Evolutionary conservation across 2,329 filamentous ascomycete genomes (phyloP).

Genomic region (Pseudopyrenochaeta lycopersici): DNA sequence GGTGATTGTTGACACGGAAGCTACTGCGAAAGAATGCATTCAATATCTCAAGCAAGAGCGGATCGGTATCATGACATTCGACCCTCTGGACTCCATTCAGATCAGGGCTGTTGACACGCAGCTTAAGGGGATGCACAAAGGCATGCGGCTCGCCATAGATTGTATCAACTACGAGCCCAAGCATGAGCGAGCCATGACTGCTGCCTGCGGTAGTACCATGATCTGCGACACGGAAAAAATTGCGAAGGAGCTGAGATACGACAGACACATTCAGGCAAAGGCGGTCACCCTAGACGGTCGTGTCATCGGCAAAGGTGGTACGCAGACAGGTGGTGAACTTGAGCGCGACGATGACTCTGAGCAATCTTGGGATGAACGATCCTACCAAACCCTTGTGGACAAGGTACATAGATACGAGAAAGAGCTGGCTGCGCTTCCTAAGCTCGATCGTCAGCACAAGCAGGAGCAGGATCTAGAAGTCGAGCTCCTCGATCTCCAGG

Average conservation of each 20-base stretch:
- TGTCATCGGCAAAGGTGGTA: slow-evolving; percentile 93
- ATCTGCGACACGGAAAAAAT: slow-evolving; percentile 89
- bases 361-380: slow-evolving; percentile 87
- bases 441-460: slow-evolving; percentile 75
- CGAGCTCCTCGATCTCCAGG: slow-evolving; percentile 81
- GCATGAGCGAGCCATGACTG: slow-evolving; percentile 90
- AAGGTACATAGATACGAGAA: slow-evolving; percentile 78
- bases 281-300: slow-evolving; percentile 95
- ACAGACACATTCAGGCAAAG: slow-evolving; percentile 85
- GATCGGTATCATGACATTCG: slow-evolving; percentile 88
- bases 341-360: slow-evolving; percentile 71
- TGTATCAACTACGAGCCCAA: slow-evolving; percentile 92
- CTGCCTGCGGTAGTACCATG: slow-evolving; percentile 93
- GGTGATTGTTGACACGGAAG: slow-evolving; percentile 93
- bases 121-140: slow-evolving; percentile 86
- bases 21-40: slow-evolving; percentile 92
- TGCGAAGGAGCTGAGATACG: slow-evolving; percentile 89
- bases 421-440: slow-evolving; percentile 82
- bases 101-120: slow-evolving; percentile 90
- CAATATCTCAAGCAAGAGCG: slow-evolving; percentile 92
- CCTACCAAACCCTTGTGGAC: slow-evolving; percentile 84
- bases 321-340: slow-evolving; percentile 94
- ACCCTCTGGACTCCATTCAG: slow-evolving; percentile 96
- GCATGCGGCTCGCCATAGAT: slow-evolving; percentile 88
- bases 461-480: slow-evolving; percentile 84